These are phyloP conservation scores for Clarireedia paspali DNA, from an alignment of 2,329 filamentous ascomycete species.

Conservation along the genomic window DNA sequence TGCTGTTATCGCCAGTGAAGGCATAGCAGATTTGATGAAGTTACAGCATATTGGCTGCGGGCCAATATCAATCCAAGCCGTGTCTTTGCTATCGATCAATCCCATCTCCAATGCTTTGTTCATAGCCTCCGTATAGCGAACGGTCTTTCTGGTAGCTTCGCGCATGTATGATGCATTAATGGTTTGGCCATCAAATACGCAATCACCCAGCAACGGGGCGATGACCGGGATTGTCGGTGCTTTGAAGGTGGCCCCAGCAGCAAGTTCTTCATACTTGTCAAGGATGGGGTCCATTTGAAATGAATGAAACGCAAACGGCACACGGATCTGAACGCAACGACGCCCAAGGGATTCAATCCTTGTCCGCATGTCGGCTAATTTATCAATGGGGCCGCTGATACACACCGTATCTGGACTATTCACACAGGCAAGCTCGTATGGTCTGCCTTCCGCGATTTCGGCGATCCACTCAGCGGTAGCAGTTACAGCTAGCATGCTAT, in stretches of 20 bases:
- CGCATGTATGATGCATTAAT: slow-evolving; percentile 55
- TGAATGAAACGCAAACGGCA: slow-evolving; percentile 60
- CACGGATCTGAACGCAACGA: slow-evolving; percentile 50
- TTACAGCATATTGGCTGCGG: slow-evolving; percentile 60
- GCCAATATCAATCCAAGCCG: slow-evolving; percentile 57
- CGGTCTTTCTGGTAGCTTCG: slow-evolving; percentile 56
- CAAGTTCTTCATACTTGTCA: slow-evolving; percentile 46
- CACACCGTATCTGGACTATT: neutral
- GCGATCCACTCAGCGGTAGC: slow-evolving; percentile 33
- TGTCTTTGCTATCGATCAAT: slow-evolving; percentile 56
- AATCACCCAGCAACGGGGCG: slow-evolving; percentile 55
- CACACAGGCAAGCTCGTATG: neutral
- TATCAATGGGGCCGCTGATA: slow-evolving; percentile 35
- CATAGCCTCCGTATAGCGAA: slow-evolving; percentile 52
- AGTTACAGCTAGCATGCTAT: slow-evolving; percentile 55
- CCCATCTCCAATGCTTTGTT: slow-evolving; percentile 48
- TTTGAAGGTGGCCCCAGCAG: slow-evolving; percentile 44
- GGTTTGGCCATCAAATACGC: slow-evolving; percentile 47
- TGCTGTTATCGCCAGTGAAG: slow-evolving; percentile 39
- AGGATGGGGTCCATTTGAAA: slow-evolving; percentile 55
- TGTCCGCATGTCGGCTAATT: slow-evolving; percentile 31
- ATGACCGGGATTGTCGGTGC: slow-evolving; percentile 51
- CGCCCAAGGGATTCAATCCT: slow-evolving; percentile 36
- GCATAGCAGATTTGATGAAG: slow-evolving; percentile 51
- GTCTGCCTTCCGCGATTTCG: neutral